A percentile compares a stretch with the other conserved stretches of the same genome.
Evolutionary conservation across 108 stramenopile genomes (phyloP).

Genomic region (Tribonema minus): DNA sequence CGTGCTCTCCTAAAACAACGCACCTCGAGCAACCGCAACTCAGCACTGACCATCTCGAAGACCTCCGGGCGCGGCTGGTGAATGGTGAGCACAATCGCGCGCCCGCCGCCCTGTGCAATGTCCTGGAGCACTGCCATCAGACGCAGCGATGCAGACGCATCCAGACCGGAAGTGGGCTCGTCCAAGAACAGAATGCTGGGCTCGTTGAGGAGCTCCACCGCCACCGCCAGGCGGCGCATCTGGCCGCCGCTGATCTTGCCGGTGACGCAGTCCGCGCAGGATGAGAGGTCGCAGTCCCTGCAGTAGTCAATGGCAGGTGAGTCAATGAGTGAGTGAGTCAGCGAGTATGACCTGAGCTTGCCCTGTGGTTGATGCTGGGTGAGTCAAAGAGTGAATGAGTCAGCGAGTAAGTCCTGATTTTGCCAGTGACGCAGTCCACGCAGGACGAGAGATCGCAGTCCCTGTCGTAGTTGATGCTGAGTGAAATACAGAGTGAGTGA

Average conservation of each 20-base stretch:
- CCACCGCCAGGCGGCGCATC: constrained; percentile 65
- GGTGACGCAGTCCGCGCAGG: neutral
- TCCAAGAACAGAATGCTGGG: constrained; percentile 66
- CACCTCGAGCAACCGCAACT: too few species aligned
- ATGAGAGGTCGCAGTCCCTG: too few species aligned
- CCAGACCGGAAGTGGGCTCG: constrained; percentile 65
- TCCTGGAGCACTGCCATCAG: constrained; percentile 28
- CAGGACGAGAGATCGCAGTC: too few species aligned
- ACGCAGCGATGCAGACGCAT: constrained; percentile 60
- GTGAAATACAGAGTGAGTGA: too few species aligned
- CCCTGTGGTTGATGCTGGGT: too few species aligned
- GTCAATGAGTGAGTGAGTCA: too few species aligned
- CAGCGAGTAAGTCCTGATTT: too few species aligned
- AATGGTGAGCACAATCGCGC: constrained; percentile 37
- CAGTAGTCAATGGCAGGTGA: too few species aligned
- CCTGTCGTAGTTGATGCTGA: too few species aligned
- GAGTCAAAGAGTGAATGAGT: too few species aligned
- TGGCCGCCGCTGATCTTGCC: constrained; percentile 45
- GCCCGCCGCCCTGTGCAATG: constrained; percentile 4
- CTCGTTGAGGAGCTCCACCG: constrained; percentile 63
- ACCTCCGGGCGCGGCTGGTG: constrained; percentile 31
- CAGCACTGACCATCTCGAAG: neutral
- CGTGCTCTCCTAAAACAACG: too few species aligned
- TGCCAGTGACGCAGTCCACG: neutral
- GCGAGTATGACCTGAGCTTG: too few species aligned